Percentiles rank a stretch among this genome's conserved stretches.
Conservation (phyloP, 768 basidiomycete species). For the Suillus hirtellus region DNA sequence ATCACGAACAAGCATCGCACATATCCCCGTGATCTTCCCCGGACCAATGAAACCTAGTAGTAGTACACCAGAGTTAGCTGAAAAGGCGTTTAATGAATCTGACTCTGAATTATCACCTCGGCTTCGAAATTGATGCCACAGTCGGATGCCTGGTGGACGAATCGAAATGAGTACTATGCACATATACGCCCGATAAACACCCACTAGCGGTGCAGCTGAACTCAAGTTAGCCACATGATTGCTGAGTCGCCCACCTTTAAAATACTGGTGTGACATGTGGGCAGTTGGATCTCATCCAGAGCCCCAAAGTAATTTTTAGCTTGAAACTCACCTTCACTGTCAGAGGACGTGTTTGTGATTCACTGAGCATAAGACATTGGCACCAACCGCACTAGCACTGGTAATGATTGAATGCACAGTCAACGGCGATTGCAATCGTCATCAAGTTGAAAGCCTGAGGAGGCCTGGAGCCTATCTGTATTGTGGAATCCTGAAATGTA, state of each 20-base stretch:
- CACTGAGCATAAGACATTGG: not conserved
- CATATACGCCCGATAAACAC: not conserved
- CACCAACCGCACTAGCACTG: not conserved
- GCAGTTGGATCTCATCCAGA: not conserved
- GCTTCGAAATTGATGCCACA: not conserved
- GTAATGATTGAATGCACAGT: not conserved
- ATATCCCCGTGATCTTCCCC: conserved; percentile 1
- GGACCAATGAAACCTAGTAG: not conserved
- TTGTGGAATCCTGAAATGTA: not conserved
- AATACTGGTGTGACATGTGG: not conserved
- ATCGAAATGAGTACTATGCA: not conserved
- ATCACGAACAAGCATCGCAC: not conserved
- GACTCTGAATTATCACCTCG: not conserved
- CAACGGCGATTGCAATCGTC: not conserved
- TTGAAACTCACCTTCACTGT: not conserved
- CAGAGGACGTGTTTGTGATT: not conserved
- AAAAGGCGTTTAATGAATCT: not conserved
- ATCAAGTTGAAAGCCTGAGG: not conserved
- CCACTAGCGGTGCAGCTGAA: not conserved
- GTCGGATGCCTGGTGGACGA: not conserved
- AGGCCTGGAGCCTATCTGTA: not conserved
- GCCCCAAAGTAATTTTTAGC: not conserved
- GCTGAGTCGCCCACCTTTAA: not conserved
- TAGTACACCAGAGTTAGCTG: not conserved
- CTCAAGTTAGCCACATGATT: not conserved